phyloP scores from a whole-genome alignment of 129 eudicot genomes.

The Pittosporum tobira region DNA sequence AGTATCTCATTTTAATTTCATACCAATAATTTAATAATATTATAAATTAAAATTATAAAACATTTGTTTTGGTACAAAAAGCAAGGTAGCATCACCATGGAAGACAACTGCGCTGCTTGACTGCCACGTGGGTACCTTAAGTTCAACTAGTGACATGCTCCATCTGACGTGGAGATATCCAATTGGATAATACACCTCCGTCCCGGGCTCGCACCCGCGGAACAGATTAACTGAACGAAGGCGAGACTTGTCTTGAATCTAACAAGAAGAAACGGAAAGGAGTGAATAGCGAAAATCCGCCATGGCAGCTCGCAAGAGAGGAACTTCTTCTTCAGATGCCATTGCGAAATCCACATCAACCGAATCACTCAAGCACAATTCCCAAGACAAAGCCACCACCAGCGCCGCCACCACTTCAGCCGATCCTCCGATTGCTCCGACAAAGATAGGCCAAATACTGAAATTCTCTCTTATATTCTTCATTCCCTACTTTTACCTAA shows the following conservation, averaged over 20 bases:
- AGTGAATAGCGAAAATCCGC: background rate
- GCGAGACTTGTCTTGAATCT: background rate
- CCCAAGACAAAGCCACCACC: background rate
- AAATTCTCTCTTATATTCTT: conserved; percentile 33
- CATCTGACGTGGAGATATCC: background rate
- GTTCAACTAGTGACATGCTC: background rate
- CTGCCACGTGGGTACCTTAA: too few relatives aligned
- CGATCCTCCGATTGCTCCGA: conserved; percentile 37
- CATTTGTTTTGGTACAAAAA: too few relatives aligned
- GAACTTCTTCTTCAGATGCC: conserved; percentile 18
- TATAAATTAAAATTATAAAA: too few relatives aligned
- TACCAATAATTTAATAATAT: too few relatives aligned
- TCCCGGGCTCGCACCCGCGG: background rate
- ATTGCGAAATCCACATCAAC: conserved; percentile 8
- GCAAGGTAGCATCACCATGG: too few relatives aligned
- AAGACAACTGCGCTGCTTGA: too few relatives aligned
- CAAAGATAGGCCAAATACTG: conserved; percentile 38
- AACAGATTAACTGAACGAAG: background rate
- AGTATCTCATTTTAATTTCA: too few relatives aligned
- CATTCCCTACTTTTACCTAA: conserved; percentile 57
- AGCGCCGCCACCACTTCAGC: conserved; percentile 10
- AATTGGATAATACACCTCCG: conserved; percentile 5
- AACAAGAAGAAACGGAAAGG: background rate
- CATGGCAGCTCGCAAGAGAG: conserved; percentile 60
- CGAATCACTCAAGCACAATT: conserved; percentile 9